A percentile compares a stretch with the other conserved stretches of the same genome.
Evolutionary conservation across 495 filamentous ascomycete genomes (phyloP).

Genomic region (Chlorociboria aeruginascens): DNA sequence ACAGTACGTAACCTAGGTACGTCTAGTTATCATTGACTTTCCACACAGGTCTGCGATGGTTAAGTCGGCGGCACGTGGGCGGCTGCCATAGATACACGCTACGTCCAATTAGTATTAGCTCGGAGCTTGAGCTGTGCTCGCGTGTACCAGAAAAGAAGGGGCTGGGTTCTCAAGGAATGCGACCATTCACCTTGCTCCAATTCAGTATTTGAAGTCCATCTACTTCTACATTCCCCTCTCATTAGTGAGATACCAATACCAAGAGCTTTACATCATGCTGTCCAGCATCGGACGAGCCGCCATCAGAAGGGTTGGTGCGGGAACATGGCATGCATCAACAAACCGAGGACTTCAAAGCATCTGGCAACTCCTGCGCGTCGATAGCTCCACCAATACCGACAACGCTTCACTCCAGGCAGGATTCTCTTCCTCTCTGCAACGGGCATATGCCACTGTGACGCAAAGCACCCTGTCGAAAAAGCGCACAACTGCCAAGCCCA

Average conservation of each 20-base stretch:
- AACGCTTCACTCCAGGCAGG: neutral
- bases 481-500: neutral
- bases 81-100: too few species aligned
- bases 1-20: neutral
- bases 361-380: slow-evolving; percentile 5
- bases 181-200: neutral
- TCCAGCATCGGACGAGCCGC: slow-evolving; percentile 25
- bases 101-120: too few species aligned
- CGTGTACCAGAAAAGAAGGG: slow-evolving; percentile 14
- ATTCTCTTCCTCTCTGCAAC: neutral
- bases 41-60: too few species aligned
- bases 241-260: neutral
- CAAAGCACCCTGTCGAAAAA: slow-evolving; percentile 2
- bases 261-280: slow-evolving; percentile 20
- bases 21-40: neutral
- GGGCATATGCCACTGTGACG: slow-evolving; percentile 13
- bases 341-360: slow-evolving; percentile 10
- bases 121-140: slow-evolving; percentile 1
- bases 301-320: slow-evolving; percentile 18
- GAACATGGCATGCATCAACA: slow-evolving; percentile 8
- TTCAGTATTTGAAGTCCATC: neutral
- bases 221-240: neutral
- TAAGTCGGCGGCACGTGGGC: too few species aligned
- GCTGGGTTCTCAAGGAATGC: slow-evolving; percentile 5
- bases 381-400: neutral